Conservation (phyloP, 306 rosid species). For the Quercus parvula region DNA sequence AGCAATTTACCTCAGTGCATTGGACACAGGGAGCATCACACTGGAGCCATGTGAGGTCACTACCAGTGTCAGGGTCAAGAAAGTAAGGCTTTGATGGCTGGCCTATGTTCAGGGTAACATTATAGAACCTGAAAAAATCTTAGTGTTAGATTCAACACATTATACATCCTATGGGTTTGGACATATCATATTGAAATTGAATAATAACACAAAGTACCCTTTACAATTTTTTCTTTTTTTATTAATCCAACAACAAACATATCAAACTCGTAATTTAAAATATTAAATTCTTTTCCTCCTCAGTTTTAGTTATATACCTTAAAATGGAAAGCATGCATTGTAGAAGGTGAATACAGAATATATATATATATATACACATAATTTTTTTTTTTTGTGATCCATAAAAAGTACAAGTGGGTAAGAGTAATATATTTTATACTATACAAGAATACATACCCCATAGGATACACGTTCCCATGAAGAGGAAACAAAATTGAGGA, state of each 20-base stretch:
- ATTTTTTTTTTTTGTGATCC: neutral
- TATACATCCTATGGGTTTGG: neutral
- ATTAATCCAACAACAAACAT: too few species aligned
- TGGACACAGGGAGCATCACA: conserved; percentile 79
- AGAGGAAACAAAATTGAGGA: conserved; percentile 69
- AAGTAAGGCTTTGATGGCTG: conserved; percentile 83
- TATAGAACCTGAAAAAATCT: conserved; percentile 57
- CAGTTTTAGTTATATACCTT: too few species aligned
- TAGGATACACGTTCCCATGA: conserved; percentile 82
- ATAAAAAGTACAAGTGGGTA: too few species aligned
- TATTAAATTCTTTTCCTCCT: too few species aligned
- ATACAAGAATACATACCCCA: conserved; percentile 50
- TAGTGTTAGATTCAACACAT: neutral
- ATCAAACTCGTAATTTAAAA: too few species aligned
- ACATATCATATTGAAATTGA: neutral
- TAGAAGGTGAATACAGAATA: too few species aligned
- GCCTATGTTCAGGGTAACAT: conserved; percentile 73
- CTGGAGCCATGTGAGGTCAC: conserved; percentile 99
- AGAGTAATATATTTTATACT: too few species aligned
- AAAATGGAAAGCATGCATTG: too few species aligned
- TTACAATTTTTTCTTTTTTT: too few species aligned
- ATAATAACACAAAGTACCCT: too few species aligned
- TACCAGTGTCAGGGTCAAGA: conserved; percentile 90
- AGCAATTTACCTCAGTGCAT: conserved; percentile 64
- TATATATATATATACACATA: too few species aligned